Conservation (phyloP, 139 green algal genomes). For the Gonium pectorale region DNA sequence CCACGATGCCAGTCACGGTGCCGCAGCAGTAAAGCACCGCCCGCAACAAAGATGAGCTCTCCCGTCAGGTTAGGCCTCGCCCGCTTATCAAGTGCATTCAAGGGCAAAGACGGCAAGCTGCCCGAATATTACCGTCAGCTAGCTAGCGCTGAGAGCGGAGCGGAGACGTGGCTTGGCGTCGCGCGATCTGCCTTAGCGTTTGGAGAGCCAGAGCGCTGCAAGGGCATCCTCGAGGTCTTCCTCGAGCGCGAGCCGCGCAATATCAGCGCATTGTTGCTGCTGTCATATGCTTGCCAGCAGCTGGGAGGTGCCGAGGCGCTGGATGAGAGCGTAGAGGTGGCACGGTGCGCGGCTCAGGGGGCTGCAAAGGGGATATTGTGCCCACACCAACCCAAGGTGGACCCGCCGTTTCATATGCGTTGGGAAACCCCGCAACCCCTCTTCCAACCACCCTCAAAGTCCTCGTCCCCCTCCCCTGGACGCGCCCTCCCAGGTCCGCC, state of each 20-base stretch:
- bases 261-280: not conserved
- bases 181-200: not conserved
- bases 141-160: not conserved
- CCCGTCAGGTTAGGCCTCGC: too few species aligned
- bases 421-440: not conserved
- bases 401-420: too few species aligned
- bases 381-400: too few species aligned
- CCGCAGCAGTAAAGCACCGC: too few species aligned
- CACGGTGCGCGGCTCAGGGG: not conserved
- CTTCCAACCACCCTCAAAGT: not conserved
- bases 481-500: not conserved
- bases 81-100: too few species aligned
- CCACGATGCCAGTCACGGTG: too few species aligned
- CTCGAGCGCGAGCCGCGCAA: not conserved
- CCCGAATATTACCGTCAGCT: not conserved
- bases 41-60: too few species aligned
- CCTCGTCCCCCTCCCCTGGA: not conserved
- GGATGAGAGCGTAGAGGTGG: not conserved
- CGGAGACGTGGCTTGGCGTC: constrained; percentile 1
- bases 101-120: constrained; percentile 3
- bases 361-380: too few species aligned
- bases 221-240: not conserved
- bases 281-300: not conserved
- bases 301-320: not conserved
- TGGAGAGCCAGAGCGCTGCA: not conserved